Percentiles rank a stretch among this genome's conserved stretches.
phyloP scores from a whole-genome alignment of 805 yeast species.

The Metschnikowia gelsemii region DNA sequence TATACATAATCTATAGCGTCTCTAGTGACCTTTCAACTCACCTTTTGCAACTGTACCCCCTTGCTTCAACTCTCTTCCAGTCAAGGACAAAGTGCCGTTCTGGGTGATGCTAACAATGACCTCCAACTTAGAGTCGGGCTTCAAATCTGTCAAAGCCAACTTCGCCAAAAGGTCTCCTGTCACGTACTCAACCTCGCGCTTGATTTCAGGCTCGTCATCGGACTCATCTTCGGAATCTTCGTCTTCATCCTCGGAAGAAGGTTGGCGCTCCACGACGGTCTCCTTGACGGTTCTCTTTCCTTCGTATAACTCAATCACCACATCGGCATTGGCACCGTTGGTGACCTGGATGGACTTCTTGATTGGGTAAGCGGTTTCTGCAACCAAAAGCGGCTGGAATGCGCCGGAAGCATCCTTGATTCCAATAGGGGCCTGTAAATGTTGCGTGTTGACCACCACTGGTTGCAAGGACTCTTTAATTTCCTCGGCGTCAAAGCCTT shows the following conservation, averaged over 20 bases:
- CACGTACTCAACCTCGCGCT: conserved; percentile 69
- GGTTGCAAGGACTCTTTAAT: conserved; percentile 78
- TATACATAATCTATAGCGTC: not conserved
- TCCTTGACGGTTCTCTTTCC: conserved; percentile 83
- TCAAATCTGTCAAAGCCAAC: conserved; percentile 68
- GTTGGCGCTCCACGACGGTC: conserved; percentile 70
- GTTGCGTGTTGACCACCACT: conserved; percentile 84
- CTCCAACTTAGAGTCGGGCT: conserved; percentile 66
- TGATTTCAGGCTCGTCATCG: conserved; percentile 90
- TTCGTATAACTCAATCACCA: conserved; percentile 72
- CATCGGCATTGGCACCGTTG: conserved; percentile 57
- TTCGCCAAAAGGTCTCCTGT: conserved; percentile 77
- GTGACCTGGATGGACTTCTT: conserved; percentile 68
- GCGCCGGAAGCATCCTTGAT: conserved; percentile 68
- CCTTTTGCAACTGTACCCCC: conserved; percentile 58
- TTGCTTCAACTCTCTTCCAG: conserved; percentile 64
- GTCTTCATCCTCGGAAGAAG: conserved; percentile 40
- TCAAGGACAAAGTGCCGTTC: conserved; percentile 62
- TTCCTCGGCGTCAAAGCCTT: conserved; percentile 80
- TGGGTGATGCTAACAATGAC: conserved; percentile 62
- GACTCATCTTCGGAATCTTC: conserved; percentile 49
- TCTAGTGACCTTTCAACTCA: conserved; percentile 33
- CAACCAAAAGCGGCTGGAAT: conserved; percentile 70
- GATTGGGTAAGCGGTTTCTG: conserved; percentile 89
- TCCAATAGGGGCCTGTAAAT: conserved; percentile 81